Base-by-base conservation (phyloP, 2,329 filamentous ascomycete species). In the Helotiales sp. region DNA sequence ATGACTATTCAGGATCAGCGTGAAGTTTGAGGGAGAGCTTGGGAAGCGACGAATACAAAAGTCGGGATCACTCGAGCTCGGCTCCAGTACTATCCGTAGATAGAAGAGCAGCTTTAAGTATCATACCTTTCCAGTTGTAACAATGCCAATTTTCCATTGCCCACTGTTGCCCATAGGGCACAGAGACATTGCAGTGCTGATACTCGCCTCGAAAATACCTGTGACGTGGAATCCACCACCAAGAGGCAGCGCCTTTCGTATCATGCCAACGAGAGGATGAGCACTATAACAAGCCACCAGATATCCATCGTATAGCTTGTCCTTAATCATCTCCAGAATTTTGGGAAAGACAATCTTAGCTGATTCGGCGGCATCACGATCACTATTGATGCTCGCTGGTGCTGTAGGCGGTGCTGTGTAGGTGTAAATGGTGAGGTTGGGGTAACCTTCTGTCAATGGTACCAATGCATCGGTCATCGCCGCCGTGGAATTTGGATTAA, bases 221-320 rank as follows among this genome's bases (percentile, higher is more conserved):
- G 84, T 87, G 5, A 91, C 87, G 31, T 84, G 81, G 31, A 72
- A 76, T 82, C 59, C 50, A n/a, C 61, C 53, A n/a, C n/a, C 19
- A 5, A 8, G 22, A n/a, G 59, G 42, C 10, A 66, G 52, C 30
- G 55, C 61, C 12, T 69, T 55, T 76, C 79, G 79, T 10, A 96
- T 75, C 49, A 80, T 72, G 0, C 78, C 72, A 0, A 96, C 90
- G 0, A 97, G 81, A 0, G 89, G 86, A 69, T 97, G 92, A 1
- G 89, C 85, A 59, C 90, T 95, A 76, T 91, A 98, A 75, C 93
- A 97, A 19, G 92, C 92, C 2, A 97, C 82, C 0, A 97, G 80
- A 61, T 96, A 87, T n/a, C 81, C 91, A 69, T 95, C 86, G 71
- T 90, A 85, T 27, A 74, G 66, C 2, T 71, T 58, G 0, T 81